These are phyloP conservation scores for Alternaria sp. DNA, from an alignment of 2,329 filamentous ascomycete genomes.

Conservation along the genomic window DNA sequence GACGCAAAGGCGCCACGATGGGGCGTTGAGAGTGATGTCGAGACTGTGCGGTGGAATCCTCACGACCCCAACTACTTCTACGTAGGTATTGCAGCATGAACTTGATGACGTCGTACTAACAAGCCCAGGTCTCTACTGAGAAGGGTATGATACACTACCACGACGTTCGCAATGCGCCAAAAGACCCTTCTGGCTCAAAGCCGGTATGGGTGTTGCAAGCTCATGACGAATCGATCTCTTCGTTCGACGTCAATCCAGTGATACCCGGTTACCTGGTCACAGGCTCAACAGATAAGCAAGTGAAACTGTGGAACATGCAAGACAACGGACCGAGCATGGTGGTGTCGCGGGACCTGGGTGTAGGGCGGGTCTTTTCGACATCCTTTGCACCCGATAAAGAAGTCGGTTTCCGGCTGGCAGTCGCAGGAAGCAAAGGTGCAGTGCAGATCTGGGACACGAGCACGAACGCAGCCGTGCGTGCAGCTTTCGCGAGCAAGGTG, in stretches of 20 bases:
- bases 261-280: conserved; percentile 95
- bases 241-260: conserved; percentile 88
- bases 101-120: conserved; percentile 26
- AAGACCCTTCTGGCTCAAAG: conserved; percentile 77
- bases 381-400: conserved; percentile 88
- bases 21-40: conserved; percentile 95
- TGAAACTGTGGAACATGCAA: conserved; percentile 96
- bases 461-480: conserved; percentile 86
- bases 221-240: conserved; percentile 89
- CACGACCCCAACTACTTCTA: conserved; percentile 95
- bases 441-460: conserved; percentile 97
- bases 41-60: conserved; percentile 90
- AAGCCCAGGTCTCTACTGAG: conserved; percentile 73
- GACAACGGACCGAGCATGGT: conserved; percentile 86
- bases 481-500: conserved; percentile 79
- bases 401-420: conserved; percentile 89
- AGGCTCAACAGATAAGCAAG: conserved; percentile 90
- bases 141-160: conserved; percentile 91
- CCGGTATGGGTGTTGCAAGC: conserved; percentile 94
- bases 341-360: conserved; percentile 87
- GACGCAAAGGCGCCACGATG: conserved; percentile 82
- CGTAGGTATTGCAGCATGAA: conserved; percentile 57
- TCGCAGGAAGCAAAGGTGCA: conserved; percentile 91
- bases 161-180: conserved; percentile 79
- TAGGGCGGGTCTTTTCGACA: conserved; percentile 93